Base-by-base conservation (phyloP, 371 early-diverging fungal species). In the Thermomucor indicae-seudaticae region DNA sequence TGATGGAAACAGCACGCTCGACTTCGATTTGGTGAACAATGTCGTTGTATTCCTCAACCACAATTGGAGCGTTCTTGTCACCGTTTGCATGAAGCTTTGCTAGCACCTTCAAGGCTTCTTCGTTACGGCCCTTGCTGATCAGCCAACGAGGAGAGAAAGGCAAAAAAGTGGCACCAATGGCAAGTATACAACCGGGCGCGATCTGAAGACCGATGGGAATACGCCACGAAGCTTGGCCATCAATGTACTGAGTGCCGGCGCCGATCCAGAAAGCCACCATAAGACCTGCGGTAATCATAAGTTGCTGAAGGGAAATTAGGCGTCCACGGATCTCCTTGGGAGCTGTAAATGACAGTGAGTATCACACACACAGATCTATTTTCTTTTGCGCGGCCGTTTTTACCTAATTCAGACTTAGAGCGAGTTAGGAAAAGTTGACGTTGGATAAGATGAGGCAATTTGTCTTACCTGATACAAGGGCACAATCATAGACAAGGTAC, bases 401-500 rank as follows among this genome's bases (percentile, higher is more conserved):
- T n/a, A n/a, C n/a, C n/a, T n/a, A n/a, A n/a, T n/a, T n/a, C n/a
- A n/a, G n/a, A n/a, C n/a, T n/a, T n/a, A n/a, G n/a, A n/a, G n/a
- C n/a, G n/a, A n/a, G n/a, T n/a, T n/a, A n/a, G n/a, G n/a, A n/a
- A n/a, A n/a, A n/a, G n/a, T n/a, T n/a, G n/a, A n/a, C n/a, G n/a
- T n/a, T n/a, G n/a, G n/a, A n/a, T n/a, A n/a, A n/a, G n/a, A n/a
- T n/a, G n/a, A n/a, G n/a, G n/a, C n/a, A n/a, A n/a, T n/a, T n/a
- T n/a, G n/a, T n/a, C n/a, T n/a, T n/a, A n/a, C n/a, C n/a, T n/a
- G n/a, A n/a, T n/a, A 78, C 35, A 79, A 64, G 43, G 82, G 82
- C 11, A 71, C 75, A 43, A 64, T 52, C 67, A 79, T 78, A 30
- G 91, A 91, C 22, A 88, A 64, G 39, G 84, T 68, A 64, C 96